Base-by-base conservation (phyloP, 768 basidiomycete genomes). In the Dentipellis sp. region DNA sequence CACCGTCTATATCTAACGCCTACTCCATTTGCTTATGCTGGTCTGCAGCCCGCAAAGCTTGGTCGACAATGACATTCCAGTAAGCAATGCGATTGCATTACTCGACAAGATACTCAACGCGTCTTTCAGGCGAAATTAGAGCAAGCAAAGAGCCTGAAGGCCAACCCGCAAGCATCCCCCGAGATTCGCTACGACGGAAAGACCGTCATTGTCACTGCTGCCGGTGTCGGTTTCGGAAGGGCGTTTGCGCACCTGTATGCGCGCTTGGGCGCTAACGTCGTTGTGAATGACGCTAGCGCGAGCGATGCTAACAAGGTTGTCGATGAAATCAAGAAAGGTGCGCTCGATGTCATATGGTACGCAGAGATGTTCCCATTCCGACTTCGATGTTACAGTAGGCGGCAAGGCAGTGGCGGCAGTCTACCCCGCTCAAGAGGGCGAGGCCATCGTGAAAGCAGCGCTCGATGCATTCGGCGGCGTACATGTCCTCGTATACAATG, bases 151-250 rank as follows among this genome's bases (percentile, higher is more conserved):
- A 75, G 73, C 35, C 70, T 88, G 22, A 74, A 87, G 2, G 61
- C 83, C 0, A 97, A 95, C 66, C 59, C 74, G 22, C 91, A 92
- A 66, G 74, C 81, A 10, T 77, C 79, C 0, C 77, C 86, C 0
- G 75, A 78, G 46, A 83, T 97, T 56, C 81, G 84, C 8, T 98
- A 88, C 67, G 88, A 91, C 58, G 88, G 84, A 14, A 86, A 97
- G 74, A 95, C 93, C 10, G 90, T 89, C 57, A 84, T 99, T 63
- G 79, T 98, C 62, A 98, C 97, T 2, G 97, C 95, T 39, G 91
- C 94, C 7, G 95, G 95, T 42, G 91, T 88, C 23, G 97, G 95
- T 53, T 83, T 99, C 34, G 97, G 97, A 16, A 84, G 97, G 29
- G 81, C 82, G 1, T 97, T 98, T 66, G 90, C 97, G 0, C 77